Conservation (phyloP, 2,329 filamentous ascomycete genomes). For the Clarireedia hainanense region DNA sequence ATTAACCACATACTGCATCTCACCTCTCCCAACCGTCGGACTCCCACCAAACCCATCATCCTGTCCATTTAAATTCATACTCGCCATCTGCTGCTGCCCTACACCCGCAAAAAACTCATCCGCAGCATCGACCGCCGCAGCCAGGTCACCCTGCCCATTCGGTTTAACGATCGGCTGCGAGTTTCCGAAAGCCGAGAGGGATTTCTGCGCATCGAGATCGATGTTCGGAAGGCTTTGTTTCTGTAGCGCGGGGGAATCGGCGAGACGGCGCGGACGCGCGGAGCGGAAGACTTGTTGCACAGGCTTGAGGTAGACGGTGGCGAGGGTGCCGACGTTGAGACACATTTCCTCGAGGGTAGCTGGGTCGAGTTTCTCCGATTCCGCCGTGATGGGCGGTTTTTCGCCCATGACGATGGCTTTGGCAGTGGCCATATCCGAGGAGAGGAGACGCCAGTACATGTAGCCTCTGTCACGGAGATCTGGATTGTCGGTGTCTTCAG, state of each 20-base stretch:
- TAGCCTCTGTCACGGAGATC: constrained; percentile 93
- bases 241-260: constrained; percentile 81
- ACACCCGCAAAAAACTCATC: constrained; percentile 83
- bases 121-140: constrained; percentile 71
- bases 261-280: constrained; percentile 70
- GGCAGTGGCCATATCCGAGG: constrained; percentile 80
- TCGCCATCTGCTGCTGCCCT: constrained; percentile 65
- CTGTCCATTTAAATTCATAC: constrained; percentile 55
- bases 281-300: constrained; percentile 94
- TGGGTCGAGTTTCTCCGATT: constrained; percentile 89
- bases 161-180: constrained; percentile 27
- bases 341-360: constrained; percentile 94
- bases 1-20: constrained; percentile 64
- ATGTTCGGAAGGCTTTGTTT: constrained; percentile 53
- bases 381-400: constrained; percentile 92
- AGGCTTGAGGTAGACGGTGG: constrained; percentile 95
- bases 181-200: constrained; percentile 49
- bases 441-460: constrained; percentile 98
- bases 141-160: constrained; percentile 41
- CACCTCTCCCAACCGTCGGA: constrained; percentile 38
- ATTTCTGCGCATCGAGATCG: constrained; percentile 49
- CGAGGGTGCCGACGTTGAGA: constrained; percentile 88
- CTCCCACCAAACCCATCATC: constrained; percentile 56
- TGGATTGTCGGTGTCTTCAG: constrained; percentile 97
- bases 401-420: constrained; percentile 93